Percentiles rank a stretch among this genome's conserved stretches.
Evolutionary conservation across 257 asterid genomes (phyloP).

Genomic region (Buddleja alternifolia): DNA sequence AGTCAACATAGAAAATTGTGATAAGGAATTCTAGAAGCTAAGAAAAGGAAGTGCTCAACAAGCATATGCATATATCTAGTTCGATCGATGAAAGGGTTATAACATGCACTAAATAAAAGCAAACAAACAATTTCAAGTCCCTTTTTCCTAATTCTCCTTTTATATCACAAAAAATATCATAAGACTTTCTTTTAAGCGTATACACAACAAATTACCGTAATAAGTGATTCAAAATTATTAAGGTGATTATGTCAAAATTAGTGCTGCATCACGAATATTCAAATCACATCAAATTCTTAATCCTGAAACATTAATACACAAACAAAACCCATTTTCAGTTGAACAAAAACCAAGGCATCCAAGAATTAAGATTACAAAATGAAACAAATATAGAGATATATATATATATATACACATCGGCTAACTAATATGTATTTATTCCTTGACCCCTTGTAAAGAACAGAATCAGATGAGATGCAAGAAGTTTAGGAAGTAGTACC

Average conservation of each 20-base stretch:
- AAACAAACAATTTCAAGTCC: conserved; percentile 6
- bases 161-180: too few relatives aligned
- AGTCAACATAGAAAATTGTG: not conserved
- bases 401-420: too few relatives aligned
- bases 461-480: not conserved
- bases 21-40: not conserved
- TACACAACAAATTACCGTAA: not conserved
- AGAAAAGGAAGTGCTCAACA: conserved; percentile 4
- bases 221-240: not conserved
- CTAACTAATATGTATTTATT: too few relatives aligned
- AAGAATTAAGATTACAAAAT: not conserved
- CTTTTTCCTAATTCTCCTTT: not conserved
- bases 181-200: too few relatives aligned
- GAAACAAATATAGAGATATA: too few relatives aligned
- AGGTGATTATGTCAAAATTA: not conserved
- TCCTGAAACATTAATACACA: not conserved
- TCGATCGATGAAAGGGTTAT: not conserved
- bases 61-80: not conserved
- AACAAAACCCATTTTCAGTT: not conserved
- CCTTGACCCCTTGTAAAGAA: too few relatives aligned
- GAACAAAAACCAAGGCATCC: not conserved
- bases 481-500: conserved; percentile 38
- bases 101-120: not conserved
- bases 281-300: not conserved
- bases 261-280: not conserved